These are phyloP conservation scores for Kodamaea sagamina DNA, from an alignment of 805 yeast genomes.

Conservation along the genomic window DNA sequence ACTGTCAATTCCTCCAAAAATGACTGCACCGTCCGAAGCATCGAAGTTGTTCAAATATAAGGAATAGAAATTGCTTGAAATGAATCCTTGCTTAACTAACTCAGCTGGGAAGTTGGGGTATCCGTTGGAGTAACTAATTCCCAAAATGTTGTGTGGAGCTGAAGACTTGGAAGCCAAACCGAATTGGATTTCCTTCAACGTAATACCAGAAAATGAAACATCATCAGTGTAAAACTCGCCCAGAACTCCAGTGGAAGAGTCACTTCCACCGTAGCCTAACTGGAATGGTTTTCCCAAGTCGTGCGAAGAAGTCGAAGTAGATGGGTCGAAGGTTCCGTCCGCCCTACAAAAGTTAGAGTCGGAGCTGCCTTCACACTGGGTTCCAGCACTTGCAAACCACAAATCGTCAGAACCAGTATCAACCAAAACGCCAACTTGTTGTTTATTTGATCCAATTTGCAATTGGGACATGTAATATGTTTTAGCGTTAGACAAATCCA, in stretches of 20 bases:
- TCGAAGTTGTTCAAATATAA: constrained; percentile 52
- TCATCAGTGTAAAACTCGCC: constrained; percentile 12
- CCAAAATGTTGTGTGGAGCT: background rate
- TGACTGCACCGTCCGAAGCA: constrained; percentile 41
- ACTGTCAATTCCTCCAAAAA: constrained; percentile 38
- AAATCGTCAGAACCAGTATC: constrained; percentile 18
- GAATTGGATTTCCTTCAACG: constrained; percentile 9
- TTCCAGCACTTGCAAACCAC: constrained; percentile 11
- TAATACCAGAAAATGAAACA: constrained; percentile 8
- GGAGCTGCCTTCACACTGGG: background rate
- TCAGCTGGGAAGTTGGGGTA: constrained; percentile 70
- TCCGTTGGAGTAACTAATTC: constrained; percentile 17
- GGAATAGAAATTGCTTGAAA: constrained; percentile 58
- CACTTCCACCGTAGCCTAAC: constrained; percentile 4
- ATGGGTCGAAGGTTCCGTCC: constrained; percentile 13
- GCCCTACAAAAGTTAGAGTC: background rate
- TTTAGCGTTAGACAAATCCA: background rate
- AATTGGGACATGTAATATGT: background rate
- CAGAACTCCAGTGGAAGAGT: background rate
- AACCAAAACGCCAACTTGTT: constrained; percentile 29
- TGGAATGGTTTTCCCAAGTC: background rate
- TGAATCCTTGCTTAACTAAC: constrained; percentile 58
- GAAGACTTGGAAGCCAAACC: constrained; percentile 9
- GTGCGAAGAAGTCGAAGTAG: constrained; percentile 12
- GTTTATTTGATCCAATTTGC: constrained; percentile 3